These are phyloP conservation scores for Chytridium lagenaria DNA, from an alignment of 371 early-diverging fungal species.

Conservation along the genomic window DNA sequence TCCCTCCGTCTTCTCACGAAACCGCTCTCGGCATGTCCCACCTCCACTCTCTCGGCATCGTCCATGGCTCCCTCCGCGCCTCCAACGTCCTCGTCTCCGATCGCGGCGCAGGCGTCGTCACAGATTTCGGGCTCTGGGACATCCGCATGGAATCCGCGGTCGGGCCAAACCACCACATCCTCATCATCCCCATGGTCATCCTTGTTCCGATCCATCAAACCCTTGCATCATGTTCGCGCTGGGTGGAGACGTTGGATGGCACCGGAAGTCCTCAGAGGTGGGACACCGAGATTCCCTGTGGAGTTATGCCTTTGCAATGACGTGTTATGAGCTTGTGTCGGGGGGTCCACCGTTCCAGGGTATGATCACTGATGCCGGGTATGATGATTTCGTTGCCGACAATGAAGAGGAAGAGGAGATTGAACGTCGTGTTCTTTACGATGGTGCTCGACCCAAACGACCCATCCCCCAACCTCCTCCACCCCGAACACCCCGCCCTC, in stretches of 20 bases:
- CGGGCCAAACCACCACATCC: neutral
- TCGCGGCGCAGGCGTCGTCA: slow-evolving; percentile 9
- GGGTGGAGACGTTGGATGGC: slow-evolving; percentile 20
- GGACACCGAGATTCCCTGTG: neutral
- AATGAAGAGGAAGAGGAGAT: slow-evolving; percentile 23
- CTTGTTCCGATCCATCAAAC: neutral
- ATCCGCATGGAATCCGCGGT: slow-evolving; percentile 15
- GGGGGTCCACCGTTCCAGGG: slow-evolving; percentile 21
- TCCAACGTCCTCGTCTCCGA: slow-evolving; percentile 26
- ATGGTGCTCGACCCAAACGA: neutral
- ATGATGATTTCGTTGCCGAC: slow-evolving; percentile 14
- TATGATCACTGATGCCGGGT: slow-evolving; percentile 17
- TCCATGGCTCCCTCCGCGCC: slow-evolving; percentile 32
- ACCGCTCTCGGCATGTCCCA: slow-evolving; percentile 26
- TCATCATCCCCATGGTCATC: neutral
- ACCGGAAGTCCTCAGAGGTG: slow-evolving; percentile 5
- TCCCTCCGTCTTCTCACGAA: slow-evolving; percentile 30
- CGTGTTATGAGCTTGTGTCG: slow-evolving; percentile 14
- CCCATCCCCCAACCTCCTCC: slow-evolving; percentile 5
- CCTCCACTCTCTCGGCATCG: slow-evolving; percentile 28
- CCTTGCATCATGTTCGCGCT: slow-evolving; percentile 17
- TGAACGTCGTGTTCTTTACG: slow-evolving; percentile 11
- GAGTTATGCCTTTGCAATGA: slow-evolving; percentile 17
- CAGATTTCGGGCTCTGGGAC: slow-evolving; percentile 14
- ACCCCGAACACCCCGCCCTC: neutral